Evolutionary conservation across 2,329 filamentous ascomycete species (phyloP).

Genomic region (Pseudogymnoascus destructans): DNA sequence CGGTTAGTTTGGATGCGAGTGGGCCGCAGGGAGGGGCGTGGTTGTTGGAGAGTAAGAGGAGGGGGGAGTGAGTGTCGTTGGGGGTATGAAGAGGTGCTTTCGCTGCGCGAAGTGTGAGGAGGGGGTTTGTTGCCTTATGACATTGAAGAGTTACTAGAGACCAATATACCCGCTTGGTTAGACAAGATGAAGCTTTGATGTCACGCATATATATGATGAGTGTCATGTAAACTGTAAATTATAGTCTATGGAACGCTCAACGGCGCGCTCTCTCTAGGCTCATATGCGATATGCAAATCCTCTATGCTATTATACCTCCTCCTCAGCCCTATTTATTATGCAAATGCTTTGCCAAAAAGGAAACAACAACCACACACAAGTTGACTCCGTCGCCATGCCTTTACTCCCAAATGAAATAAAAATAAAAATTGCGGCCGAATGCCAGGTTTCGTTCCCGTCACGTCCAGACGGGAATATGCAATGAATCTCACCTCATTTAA

Average conservation of each 20-base stretch:
- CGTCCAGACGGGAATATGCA: slow-evolving; percentile 1
- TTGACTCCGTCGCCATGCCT: slow-evolving; percentile 7
- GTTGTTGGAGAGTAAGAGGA: slow-evolving; percentile 47
- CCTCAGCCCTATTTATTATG: not conserved
- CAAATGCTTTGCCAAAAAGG: slow-evolving; percentile 6
- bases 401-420: not conserved
- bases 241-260: not conserved
- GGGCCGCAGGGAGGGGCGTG: slow-evolving; percentile 52
- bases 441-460: not conserved
- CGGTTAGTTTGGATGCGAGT: slow-evolving; percentile 56
- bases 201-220: not conserved
- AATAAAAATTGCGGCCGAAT: not conserved
- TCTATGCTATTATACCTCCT: slow-evolving; percentile 1
- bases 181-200: not conserved
- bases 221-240: slow-evolving; percentile 1
- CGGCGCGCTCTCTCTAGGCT: not conserved
- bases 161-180: slow-evolving; percentile 6
- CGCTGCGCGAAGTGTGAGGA: not conserved
- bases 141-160: not conserved
- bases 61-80: slow-evolving; percentile 9
- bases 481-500: not conserved
- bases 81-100: not conserved
- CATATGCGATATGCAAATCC: not conserved
- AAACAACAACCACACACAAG: not conserved
- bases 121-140: not conserved